Evolutionary conservation across 164 flowering plant genomes (phyloP), one percentile per base, ranked within the genome.

Genomic region (Vitis vinifera): DNA sequence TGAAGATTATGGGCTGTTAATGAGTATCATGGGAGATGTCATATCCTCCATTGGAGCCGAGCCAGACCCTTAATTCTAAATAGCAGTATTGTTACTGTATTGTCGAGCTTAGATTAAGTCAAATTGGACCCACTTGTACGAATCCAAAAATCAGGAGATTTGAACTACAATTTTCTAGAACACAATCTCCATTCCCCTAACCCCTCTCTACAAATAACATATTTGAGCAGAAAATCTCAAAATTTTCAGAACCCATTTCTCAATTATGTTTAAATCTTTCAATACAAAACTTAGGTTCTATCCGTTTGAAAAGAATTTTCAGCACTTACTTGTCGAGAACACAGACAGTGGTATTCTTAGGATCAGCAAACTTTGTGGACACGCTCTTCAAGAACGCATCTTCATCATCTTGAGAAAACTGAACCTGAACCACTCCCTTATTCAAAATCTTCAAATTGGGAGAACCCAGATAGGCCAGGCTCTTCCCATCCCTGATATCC

Each of bases 261-360:
- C 56, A 53, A n/a, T 53, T 53, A 14, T 53, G 56, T 53, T 30
- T 59, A 11, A 8, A 29, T 12, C 12, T 13, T 62, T 5, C n/a
- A 44, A 48, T 16, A 31, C 44, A 31, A 31, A 31, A 31, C 44
- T 31, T 37, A 37, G 44, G 44, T 4, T 4, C 9, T 0, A 57
- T 14, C 15, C 10, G 10, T 57, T 17, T 15, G 10, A 48, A 62
- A 73, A 4, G 59, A 30, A 58, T 9, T 52, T 10, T 11, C 59
- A n/a, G n/a, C 29, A 73, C 92, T 86, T 79, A 92, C 98, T 84
- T 88, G 89, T 91, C 97, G 48, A 92, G 55, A 73, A 92, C 56
- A 67, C 92, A 92, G 49, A 94, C 10, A 51, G 68, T 68, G 31
- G 99, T 86, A 65, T 80, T 84, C 10, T 55, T 71, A 1, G 93